Evolutionary conservation across 768 basidiomycete genomes (phyloP), one percentile per base, ranked within the genome.

Genomic region (Boletus fagicola): DNA sequence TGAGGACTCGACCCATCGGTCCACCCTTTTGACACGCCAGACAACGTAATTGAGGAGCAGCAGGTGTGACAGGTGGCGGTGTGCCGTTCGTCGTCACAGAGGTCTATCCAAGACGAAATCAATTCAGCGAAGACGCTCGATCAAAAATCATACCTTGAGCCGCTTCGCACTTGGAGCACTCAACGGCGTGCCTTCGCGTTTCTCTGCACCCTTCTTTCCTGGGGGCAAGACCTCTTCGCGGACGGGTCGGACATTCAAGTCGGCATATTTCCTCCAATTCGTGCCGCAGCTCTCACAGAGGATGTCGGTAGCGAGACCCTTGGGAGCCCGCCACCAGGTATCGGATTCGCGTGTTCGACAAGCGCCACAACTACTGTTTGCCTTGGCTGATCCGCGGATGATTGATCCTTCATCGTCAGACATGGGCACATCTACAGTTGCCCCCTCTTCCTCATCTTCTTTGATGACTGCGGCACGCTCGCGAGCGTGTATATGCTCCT

Each of bases 181-280:
- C 48, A 83, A 59, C 0, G 82, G 82, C 1, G 82, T 80, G 61
- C 90, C 90, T 58, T 86, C 84, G 22, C 83, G 76, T 74, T 84
- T 85, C 56, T 83, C 80, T 38, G 62, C 62, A 48, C 68, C 64
- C 66, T 77, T 80, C 62, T 74, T 73, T 30, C 75, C 72, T 2
- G 76, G 67, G 0, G 81, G 75, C 1, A 81, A 65, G 1, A 81
- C 76, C 46, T 90, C 89, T 55, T 92, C 90, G 30, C 89, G 81
- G 20, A 85, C 56, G 10, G 86, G 85, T 42, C 89, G 79, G 26
- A 89, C 85, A 63, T 87, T 91, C 49, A 94, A 77, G 63, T 95
- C 93, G 0, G 92, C 94, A 69, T 97, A 97, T 73, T 95, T 97
- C 63, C 94, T 80, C 88, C 92, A 97, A 61, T 88, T 89, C 45